Percentiles rank a stretch among this genome's conserved stretches.
phyloP scores from a whole-genome alignment of 768 basidiomycete genomes.

The Cystobasidiopsis lactophilus region DNA sequence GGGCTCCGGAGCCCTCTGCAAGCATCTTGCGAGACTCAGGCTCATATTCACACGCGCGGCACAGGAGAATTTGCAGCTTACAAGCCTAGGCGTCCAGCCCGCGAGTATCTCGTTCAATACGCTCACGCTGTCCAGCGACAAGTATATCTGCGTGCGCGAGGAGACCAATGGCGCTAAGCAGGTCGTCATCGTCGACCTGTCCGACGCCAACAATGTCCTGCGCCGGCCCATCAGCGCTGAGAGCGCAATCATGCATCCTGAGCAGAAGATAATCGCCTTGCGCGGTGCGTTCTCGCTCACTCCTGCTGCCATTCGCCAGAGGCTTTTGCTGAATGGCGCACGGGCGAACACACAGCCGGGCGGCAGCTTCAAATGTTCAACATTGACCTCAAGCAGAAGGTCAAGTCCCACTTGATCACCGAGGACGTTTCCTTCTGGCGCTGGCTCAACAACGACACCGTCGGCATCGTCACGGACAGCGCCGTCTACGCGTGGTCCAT shows the following conservation, averaged over 20 bases:
- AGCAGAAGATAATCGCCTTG: constrained; percentile 84
- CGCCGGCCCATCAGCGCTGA: constrained; percentile 94
- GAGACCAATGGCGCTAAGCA: constrained; percentile 70
- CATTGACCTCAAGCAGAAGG: constrained; percentile 90
- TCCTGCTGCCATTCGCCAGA: neutral
- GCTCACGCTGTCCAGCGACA: constrained; percentile 87
- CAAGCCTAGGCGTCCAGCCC: constrained; percentile 85
- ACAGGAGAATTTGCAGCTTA: constrained; percentile 38
- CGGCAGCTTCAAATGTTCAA: constrained; percentile 95
- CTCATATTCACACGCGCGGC: too few species aligned
- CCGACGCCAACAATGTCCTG: constrained; percentile 90
- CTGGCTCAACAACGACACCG: constrained; percentile 75
- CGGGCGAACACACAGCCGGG: constrained; percentile 58
- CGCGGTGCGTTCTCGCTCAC: constrained; percentile 39
- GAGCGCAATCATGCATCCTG: constrained; percentile 94
- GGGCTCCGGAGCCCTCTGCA: too few species aligned
- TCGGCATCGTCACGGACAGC: constrained; percentile 87
- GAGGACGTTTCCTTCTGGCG: constrained; percentile 91
- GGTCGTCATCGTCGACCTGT: constrained; percentile 95
- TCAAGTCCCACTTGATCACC: constrained; percentile 79
- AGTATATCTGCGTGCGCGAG: constrained; percentile 93
- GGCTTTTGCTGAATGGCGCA: neutral
- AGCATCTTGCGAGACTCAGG: too few species aligned
- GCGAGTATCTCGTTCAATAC: constrained; percentile 94
- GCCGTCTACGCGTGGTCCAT: constrained; percentile 76